Conservation (phyloP, 495 filamentous ascomycete species). For the Bacidia gigantensis region DNA sequence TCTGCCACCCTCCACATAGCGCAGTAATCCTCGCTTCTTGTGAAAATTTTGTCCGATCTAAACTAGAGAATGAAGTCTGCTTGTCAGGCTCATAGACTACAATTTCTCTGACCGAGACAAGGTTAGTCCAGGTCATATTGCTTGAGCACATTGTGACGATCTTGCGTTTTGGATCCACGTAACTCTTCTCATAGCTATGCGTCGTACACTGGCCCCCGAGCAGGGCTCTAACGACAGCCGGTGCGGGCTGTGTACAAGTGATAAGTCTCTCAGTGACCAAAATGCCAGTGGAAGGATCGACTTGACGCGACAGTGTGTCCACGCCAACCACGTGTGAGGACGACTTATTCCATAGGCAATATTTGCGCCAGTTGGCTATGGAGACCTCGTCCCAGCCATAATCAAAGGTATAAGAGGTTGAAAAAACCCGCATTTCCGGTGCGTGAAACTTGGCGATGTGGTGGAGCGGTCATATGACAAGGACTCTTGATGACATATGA, state of each 20-base stretch:
- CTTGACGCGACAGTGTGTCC: slow-evolving; percentile 70
- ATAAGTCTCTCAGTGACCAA: slow-evolving; percentile 94
- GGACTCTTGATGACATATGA: no score
- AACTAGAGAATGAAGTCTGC: slow-evolving; percentile 27
- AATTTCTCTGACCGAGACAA: slow-evolving; percentile 79
- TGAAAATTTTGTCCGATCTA: slow-evolving; percentile 58
- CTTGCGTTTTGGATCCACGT: slow-evolving; percentile 68
- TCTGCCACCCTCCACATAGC: slow-evolving; percentile 89
- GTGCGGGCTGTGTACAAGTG: slow-evolving; percentile 79
- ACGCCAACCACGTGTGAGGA: slow-evolving; percentile 87
- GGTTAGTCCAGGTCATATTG: slow-evolving; percentile 81
- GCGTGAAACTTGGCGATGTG: not conserved
- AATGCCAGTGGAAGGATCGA: slow-evolving; percentile 74
- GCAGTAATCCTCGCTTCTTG: slow-evolving; percentile 90
- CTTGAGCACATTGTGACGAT: slow-evolving; percentile 88
- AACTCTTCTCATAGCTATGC: slow-evolving; percentile 86
- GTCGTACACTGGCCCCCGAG: slow-evolving; percentile 61
- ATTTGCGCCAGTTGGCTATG: slow-evolving; percentile 98
- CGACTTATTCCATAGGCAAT: slow-evolving; percentile 96
- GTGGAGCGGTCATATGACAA: no score
- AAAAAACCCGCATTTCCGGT: slow-evolving; percentile 77
- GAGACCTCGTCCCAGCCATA: slow-evolving; percentile 98
- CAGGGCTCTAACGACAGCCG: slow-evolving; percentile 69
- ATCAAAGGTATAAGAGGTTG: slow-evolving; percentile 73
- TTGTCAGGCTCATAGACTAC: slow-evolving; percentile 60